phyloP scores from a whole-genome alignment of 345 rosid genomes.

The Citrus maxima region DNA sequence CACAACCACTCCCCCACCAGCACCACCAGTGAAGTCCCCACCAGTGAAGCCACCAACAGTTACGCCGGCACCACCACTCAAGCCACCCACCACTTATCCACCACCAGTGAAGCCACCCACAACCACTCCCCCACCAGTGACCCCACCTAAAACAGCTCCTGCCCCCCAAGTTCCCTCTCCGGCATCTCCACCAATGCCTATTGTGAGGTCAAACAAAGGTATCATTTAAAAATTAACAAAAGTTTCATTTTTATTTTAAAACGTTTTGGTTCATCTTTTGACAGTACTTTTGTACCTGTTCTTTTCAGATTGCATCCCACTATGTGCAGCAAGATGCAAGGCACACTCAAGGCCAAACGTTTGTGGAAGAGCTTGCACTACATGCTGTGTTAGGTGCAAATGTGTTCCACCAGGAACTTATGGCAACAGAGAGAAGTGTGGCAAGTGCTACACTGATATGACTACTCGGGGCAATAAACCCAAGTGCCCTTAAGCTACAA shows the following conservation, averaged over 20 bases:
- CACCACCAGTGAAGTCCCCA: constrained; percentile 1
- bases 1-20: too few species aligned
- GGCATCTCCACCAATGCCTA: constrained; percentile 31
- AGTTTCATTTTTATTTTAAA: background rate
- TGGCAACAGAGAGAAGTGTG: constrained; percentile 81
- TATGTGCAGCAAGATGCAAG: constrained; percentile 70
- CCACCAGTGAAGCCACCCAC: constrained; percentile 11
- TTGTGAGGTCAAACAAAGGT: constrained; percentile 56
- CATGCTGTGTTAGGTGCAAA: constrained; percentile 89
- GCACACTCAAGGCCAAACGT: constrained; percentile 63
- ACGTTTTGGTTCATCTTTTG: background rate
- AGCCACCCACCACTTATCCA: constrained; percentile 1
- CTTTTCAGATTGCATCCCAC: constrained; percentile 60
- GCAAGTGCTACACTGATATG: constrained; percentile 84
- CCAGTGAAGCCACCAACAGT: constrained; percentile 10
- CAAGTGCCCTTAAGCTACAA: constrained; percentile 60
- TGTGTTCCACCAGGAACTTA: constrained; percentile 96
- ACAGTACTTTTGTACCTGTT: background rate
- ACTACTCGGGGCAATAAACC: constrained; percentile 55
- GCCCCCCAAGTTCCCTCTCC: constrained; percentile 9
- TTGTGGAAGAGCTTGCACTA: constrained; percentile 76
- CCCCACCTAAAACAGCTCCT: constrained; percentile 14
- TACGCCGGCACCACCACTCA: too few species aligned
- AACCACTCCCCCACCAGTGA: background rate
- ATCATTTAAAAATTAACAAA: background rate